Evolutionary conservation across 257 asterid species (phyloP).

Genomic region (Hygrophila difformis): DNA sequence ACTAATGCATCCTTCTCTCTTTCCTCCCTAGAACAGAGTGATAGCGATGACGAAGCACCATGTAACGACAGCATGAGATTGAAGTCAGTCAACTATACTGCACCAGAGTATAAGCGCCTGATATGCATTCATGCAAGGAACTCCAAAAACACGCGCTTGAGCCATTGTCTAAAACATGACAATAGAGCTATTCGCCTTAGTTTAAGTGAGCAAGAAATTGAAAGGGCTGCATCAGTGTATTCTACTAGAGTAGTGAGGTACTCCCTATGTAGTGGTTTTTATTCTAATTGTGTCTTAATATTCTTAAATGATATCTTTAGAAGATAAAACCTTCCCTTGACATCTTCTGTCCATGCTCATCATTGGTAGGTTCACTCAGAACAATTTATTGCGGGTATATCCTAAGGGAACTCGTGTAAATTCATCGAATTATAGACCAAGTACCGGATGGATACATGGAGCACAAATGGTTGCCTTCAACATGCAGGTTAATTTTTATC

Average conservation of each 20-base stretch:
- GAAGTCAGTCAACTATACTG: conserved; percentile 29
- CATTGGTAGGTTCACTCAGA: conserved; percentile 64
- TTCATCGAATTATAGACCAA: conserved; percentile 76
- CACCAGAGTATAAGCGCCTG: conserved; percentile 59
- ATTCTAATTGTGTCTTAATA: too few relatives aligned
- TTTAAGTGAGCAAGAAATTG: conserved; percentile 72
- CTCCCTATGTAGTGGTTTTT: background rate
- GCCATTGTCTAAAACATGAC: conserved; percentile 42
- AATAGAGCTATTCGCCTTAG: conserved; percentile 72
- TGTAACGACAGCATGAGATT: conserved; percentile 32
- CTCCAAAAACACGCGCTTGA: conserved; percentile 54
- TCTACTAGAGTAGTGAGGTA: conserved; percentile 58
- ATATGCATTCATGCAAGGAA: conserved; percentile 92
- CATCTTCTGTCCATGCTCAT: background rate
- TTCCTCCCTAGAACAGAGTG: conserved; percentile 26
- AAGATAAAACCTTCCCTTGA: background rate
- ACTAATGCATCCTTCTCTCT: background rate
- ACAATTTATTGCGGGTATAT: conserved; percentile 61
- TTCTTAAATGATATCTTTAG: too few relatives aligned
- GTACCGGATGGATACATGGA: conserved; percentile 84
- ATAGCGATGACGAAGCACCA: conserved; percentile 32
- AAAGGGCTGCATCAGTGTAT: conserved; percentile 56
- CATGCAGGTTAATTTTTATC: conserved; percentile 59
- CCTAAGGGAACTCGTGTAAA: conserved; percentile 91
- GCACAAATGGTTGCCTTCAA: conserved; percentile 98